phyloP scores from a whole-genome alignment of 306 rosid species.

The Calophaca sinica region DNA sequence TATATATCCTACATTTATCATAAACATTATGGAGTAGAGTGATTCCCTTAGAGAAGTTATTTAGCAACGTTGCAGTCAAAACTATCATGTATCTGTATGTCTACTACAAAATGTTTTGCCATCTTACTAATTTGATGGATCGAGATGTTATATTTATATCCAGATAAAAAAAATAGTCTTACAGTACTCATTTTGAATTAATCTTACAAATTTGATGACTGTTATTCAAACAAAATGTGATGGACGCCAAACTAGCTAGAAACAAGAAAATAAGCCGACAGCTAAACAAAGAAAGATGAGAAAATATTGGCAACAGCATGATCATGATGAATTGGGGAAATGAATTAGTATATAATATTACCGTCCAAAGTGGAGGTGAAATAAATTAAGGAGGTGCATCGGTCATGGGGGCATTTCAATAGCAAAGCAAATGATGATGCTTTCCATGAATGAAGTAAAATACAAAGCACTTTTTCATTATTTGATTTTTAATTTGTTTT shows the following conservation, averaged over 20 bases:
- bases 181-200: no score
- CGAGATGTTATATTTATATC: no score
- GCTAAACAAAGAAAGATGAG: not conserved
- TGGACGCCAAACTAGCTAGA: not conserved
- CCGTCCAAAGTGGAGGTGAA: constrained; percentile 80
- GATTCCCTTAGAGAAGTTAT: no score
- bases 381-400: constrained; percentile 45
- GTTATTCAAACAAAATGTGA: not conserved
- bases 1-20: no score
- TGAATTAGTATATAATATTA: constrained; percentile 45
- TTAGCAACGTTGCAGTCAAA: no score
- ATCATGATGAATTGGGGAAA: constrained; percentile 34
- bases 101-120: no score
- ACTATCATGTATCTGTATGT: no score
- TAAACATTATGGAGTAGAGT: no score
- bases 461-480: constrained; percentile 38
- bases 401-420: constrained; percentile 41
- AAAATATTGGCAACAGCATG: constrained; percentile 1
- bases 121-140: no score
- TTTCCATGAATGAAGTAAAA: constrained; percentile 57
- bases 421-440: constrained; percentile 63
- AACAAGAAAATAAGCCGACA: not conserved
- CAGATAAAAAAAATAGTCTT: no score
- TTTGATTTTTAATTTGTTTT: constrained; percentile 34
- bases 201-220: no score